Base-by-base conservation (phyloP, 1,284 basidiomycete genomes). In the Puccinia polysora region DNA sequence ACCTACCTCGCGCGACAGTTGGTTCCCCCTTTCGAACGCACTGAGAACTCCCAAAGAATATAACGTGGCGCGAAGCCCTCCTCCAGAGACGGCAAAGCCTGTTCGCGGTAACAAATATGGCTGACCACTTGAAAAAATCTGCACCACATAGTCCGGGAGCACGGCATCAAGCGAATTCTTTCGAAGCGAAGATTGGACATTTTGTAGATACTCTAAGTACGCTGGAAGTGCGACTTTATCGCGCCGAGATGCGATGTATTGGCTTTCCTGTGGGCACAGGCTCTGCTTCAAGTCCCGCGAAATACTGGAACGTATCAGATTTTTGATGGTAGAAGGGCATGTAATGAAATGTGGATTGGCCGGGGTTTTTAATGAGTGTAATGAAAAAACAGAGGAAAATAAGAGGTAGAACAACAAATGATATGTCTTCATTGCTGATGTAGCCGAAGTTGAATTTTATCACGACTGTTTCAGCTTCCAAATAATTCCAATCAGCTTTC, bases 11-110 rank as follows among this genome's bases (percentile, higher is more conserved):
- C 83, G 84, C 18, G 86, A 81, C n/a, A 84, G 81, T 1, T 79
- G 77, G 74, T 88, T 86, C 30, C 87, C 80, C 1, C 82, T 83
- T 78, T 88, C 87, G 20, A 88, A 79, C 0, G 81, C 87, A 38
- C 81, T 83, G 8, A 88, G 77, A 53, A 83, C 83, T 15, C 82
- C 85, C 0, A 86, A 86, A 3, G 83, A 86, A 73, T 84, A 87
- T 73, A 84, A 83, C 0, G 87, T 85, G 0, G 86, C 83, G 40
- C 87, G 81, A 49, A 84, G 81, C 0, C 86, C 86, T 28, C 69
- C 69, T 4, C 69, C 69, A 15, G 69, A 71, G 7, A 50, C 32
- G 1, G 69, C 69, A 25, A 71, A 53, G n/a, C 56, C 58, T 12
- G 59, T 63, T 6, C 58, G 58, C 40, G 69, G 69, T 32, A 64